These are phyloP conservation scores for Cytospora schulzeri DNA, from an alignment of 2,329 filamentous ascomycete species.

Conservation along the genomic window DNA sequence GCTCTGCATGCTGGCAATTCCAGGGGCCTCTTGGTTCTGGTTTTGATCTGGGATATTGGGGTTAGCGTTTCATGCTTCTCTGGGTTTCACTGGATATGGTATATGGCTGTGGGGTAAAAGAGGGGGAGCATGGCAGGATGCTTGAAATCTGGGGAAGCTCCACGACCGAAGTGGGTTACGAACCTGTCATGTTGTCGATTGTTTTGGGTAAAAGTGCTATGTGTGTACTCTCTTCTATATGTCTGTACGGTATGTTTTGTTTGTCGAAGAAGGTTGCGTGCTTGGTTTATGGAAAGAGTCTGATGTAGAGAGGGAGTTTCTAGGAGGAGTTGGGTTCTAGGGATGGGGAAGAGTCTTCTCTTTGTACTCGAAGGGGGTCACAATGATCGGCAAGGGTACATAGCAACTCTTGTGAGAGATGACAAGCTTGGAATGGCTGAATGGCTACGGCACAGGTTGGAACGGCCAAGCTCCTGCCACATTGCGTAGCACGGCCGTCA, in stretches of 20 bases:
- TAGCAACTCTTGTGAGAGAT: background rate
- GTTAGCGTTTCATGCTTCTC: background rate
- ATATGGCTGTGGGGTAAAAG: background rate
- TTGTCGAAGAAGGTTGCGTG: background rate
- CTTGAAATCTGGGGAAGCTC: background rate
- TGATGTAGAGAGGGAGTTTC: background rate
- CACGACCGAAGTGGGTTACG: background rate
- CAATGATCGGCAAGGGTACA: conserved; percentile 21
- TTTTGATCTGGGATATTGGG: conserved; percentile 19
- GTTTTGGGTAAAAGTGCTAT: conserved; percentile 1
- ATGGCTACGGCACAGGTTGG: background rate
- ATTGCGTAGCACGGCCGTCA: background rate
- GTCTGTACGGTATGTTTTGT: background rate
- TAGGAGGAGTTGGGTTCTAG: background rate
- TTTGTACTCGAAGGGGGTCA: conserved; percentile 18
- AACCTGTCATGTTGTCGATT: conserved; percentile 22
- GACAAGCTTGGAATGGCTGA: background rate
- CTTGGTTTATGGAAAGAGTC: background rate
- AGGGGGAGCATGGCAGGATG: background rate
- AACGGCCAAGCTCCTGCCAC: background rate
- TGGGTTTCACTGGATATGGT: background rate
- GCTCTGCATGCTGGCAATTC: conserved; percentile 24
- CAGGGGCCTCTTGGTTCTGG: conserved; percentile 32
- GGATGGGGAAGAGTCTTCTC: conserved; percentile 1
- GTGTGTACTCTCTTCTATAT: background rate